Conservation (phyloP, 306 rosid genomes). For the Ormosia emarginata region DNA sequence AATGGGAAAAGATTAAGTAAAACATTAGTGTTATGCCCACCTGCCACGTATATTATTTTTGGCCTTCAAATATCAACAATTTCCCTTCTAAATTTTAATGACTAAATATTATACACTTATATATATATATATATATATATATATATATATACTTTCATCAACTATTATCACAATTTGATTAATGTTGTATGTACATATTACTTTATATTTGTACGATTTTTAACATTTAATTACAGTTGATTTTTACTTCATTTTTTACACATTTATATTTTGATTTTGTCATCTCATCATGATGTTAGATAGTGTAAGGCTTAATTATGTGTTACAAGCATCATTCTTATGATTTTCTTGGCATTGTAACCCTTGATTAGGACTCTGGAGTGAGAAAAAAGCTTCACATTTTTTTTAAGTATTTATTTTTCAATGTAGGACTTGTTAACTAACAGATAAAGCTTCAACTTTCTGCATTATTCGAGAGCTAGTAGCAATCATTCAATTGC, state of each 20-base stretch:
- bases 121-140: not conserved
- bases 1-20: not conserved
- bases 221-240: too few species aligned
- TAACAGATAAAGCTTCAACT: not conserved
- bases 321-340: too few species aligned
- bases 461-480: conserved; percentile 5
- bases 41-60: conserved; percentile 14
- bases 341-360: not conserved
- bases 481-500: conserved; percentile 13
- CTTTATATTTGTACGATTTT: too few species aligned
- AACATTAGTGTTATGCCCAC: conserved; percentile 1
- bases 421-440: not conserved
- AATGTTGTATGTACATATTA: too few species aligned
- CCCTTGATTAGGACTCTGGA: not conserved
- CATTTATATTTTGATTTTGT: too few species aligned
- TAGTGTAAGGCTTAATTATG: too few species aligned
- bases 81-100: not conserved
- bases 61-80: not conserved
- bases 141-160: not conserved
- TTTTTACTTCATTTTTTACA: too few species aligned
- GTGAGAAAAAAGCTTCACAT: not conserved
- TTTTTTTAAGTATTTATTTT: not conserved
- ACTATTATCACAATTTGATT: not conserved
- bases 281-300: too few species aligned
- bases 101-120: not conserved